Evolutionary conservation across 1,139 yeast genomes (phyloP).

Genomic region (Eremothecium sinecaudum): DNA sequence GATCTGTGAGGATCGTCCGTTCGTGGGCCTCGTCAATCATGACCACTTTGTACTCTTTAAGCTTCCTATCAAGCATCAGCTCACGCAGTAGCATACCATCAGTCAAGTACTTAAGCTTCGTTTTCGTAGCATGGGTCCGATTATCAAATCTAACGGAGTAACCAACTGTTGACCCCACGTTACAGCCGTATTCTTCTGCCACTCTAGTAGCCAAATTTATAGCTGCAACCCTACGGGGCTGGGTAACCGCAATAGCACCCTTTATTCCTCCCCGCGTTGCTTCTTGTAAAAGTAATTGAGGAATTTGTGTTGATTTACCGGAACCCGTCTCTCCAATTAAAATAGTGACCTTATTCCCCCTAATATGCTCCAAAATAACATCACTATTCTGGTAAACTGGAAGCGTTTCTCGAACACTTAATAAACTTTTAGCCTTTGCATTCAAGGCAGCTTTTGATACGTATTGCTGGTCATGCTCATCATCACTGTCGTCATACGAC

Average conservation of each 20-base stretch:
- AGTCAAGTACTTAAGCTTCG: slow-evolving; percentile 76
- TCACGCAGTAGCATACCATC: slow-evolving; percentile 97
- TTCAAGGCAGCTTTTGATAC: slow-evolving; percentile 27
- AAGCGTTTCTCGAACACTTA: slow-evolving; percentile 45
- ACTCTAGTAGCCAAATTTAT: slow-evolving; percentile 89
- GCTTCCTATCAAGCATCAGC: slow-evolving; percentile 61
- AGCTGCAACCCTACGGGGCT: slow-evolving; percentile 97
- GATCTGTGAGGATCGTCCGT: slow-evolving; percentile 83
- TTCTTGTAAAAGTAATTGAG: slow-evolving; percentile 64
- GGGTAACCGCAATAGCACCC: slow-evolving; percentile 72
- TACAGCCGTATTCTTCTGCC: slow-evolving; percentile 75
- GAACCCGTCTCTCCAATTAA: slow-evolving; percentile 96
- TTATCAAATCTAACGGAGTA: slow-evolving; percentile 85
- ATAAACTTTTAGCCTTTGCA: slow-evolving; percentile 40
- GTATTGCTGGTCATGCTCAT: no score
- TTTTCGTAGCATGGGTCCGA: slow-evolving; percentile 37
- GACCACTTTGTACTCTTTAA: slow-evolving; percentile 63
- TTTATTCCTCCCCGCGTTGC: slow-evolving; percentile 24
- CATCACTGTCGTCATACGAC: no score
- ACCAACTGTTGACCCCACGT: slow-evolving; percentile 78
- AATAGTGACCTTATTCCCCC: slow-evolving; percentile 56
- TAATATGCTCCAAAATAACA: slow-evolving; percentile 48
- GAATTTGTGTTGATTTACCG: slow-evolving; percentile 96
- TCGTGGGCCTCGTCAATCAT: slow-evolving; percentile 97
- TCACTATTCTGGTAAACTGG: slow-evolving; percentile 73